A percentile compares a stretch with the other conserved stretches of the same genome.
Conservation (phyloP, 2,329 filamentous ascomycete species). For the Pezicula radicicola region DNA sequence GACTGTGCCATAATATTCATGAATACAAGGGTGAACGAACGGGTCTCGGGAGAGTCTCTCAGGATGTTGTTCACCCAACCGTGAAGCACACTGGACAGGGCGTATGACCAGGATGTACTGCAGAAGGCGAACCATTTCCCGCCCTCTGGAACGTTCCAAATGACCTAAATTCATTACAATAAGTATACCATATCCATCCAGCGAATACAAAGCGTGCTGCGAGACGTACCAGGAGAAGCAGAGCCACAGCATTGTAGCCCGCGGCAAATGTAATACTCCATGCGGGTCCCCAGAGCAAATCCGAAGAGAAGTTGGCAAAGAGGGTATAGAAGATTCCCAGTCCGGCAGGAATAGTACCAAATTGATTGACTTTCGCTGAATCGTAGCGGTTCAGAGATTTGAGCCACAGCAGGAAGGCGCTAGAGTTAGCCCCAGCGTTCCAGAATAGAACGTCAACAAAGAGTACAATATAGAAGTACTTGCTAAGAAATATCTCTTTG, state of each 20-base stretch:
- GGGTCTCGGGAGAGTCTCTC: neutral
- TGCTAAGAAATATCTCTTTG: neutral
- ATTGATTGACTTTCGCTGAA: neutral
- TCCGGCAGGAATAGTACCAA: neutral
- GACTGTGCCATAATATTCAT: neutral
- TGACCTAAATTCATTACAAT: neutral
- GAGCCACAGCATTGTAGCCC: neutral
- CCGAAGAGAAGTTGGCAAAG: neutral
- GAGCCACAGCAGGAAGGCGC: neutral
- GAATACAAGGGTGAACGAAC: neutral
- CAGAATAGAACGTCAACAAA: neutral
- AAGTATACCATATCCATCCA: neutral
- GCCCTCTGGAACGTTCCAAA: neutral
- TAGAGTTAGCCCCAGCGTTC: neutral
- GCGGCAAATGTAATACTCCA: neutral
- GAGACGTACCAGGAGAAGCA: neutral
- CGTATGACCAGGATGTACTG: neutral
- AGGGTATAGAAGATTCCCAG: neutral
- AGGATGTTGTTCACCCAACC: neutral
- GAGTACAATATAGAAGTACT: neutral
- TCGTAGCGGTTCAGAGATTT: neutral
- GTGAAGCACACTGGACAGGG: neutral
- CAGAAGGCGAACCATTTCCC: neutral
- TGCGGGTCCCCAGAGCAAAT: neutral
- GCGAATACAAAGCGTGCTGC: neutral